Base-by-base conservation (phyloP, 176 grass and related monocot species). In the Triticum timopheevii region DNA sequence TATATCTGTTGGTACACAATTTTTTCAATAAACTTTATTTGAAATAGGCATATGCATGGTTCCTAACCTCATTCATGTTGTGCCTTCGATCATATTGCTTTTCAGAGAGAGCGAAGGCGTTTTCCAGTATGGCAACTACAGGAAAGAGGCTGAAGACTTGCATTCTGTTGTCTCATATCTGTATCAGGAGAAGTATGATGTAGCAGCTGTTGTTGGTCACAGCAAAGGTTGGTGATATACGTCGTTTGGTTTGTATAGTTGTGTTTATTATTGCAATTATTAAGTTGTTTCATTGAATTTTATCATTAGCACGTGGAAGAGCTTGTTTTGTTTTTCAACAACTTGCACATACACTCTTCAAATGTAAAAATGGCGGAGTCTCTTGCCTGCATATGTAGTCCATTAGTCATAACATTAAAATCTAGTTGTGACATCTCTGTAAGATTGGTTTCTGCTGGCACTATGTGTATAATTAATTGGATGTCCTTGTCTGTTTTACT, bases 31-130 rank as follows among this genome's bases (percentile, higher is more conserved):
- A 65, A 30, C 70, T 79, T 80, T 22, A 4, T 35, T 76, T 24
- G 40, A 12, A 56, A 22, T 34, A 49, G 35, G 5, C 74, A 73
- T 54, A 54, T 87, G 73, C 0, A 67, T 73, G 10, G 40, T 49
- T 45, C 10, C 69, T 76, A 38, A 20, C 16, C 24, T 83, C 4
- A 79, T 73, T 67, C 33, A 67, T 52, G 58, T n/a, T 25, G 64
- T 47, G 45, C 13, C 33, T 84, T 74, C 80, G 5, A 25, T 49
- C 1, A 2, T 65, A 45, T 12, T 73, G 25, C 40, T 84, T 80
- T 85, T 72, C 85, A 95, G 93, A 82, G 86, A 95, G 83, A 95
- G 93, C 71, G 91, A 95, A 85, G 93, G 93, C n/a, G 73, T 85
- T 82, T 95, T 95, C 64, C 69, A 85, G 70, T 95, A 89, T 82